phyloP scores from a whole-genome alignment of 108 stramenopile species.

The Cyclotella choctawhatcheeana region DNA sequence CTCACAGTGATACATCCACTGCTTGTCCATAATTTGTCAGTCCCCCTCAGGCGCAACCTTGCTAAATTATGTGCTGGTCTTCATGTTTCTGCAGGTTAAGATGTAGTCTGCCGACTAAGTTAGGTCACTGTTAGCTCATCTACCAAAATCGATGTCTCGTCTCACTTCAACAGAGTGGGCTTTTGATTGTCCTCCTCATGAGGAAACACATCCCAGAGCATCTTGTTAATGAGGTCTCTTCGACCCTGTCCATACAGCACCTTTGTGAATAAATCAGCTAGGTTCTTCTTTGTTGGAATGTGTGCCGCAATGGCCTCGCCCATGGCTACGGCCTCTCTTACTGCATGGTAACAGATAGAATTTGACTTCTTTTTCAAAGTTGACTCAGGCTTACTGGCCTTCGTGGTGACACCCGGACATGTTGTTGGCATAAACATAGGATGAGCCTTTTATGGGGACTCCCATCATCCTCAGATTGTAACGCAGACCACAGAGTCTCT shows the following conservation, averaged over 20 bases:
- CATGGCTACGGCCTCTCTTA: conserved; percentile 45
- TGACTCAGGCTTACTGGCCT: conserved; percentile 29
- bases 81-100: too few species aligned
- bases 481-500: conserved; percentile 45
- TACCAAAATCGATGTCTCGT: too few species aligned
- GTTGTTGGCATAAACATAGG: conserved; percentile 34
- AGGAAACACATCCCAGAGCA: background rate
- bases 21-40: too few species aligned
- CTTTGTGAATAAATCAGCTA: background rate
- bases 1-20: too few species aligned
- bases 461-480: conserved; percentile 49
- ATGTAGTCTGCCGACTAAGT: too few species aligned
- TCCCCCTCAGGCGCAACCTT: too few species aligned
- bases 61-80: too few species aligned
- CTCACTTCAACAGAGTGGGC: too few species aligned
- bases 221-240: background rate
- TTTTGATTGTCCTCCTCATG: too few species aligned
- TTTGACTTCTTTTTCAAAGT: conserved; percentile 58
- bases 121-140: too few species aligned
- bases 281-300: background rate
- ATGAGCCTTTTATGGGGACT: conserved; percentile 32
- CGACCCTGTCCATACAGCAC: background rate
- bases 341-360: conserved; percentile 57
- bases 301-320: background rate
- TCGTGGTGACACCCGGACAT: conserved; percentile 16